phyloP scores from a whole-genome alignment of 2,329 filamentous ascomycete genomes.

The Hypoxylon sp. region DNA sequence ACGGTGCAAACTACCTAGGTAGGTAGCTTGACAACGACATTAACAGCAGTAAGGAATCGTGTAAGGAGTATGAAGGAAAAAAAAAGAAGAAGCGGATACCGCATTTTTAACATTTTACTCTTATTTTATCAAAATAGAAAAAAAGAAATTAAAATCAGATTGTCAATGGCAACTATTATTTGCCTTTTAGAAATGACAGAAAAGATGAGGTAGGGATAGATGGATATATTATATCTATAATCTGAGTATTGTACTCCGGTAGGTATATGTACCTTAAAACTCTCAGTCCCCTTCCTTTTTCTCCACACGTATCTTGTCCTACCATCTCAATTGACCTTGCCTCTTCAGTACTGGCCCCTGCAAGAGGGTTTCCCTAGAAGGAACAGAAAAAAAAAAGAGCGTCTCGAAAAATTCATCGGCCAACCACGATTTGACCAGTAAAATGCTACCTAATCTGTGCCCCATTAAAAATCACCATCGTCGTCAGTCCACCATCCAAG shows the following conservation, averaged over 20 bases:
- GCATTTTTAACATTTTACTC: not conserved
- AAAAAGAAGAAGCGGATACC: not conserved
- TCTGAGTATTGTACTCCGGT: not conserved
- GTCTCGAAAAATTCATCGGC: slow-evolving; percentile 28
- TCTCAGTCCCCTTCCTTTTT: slow-evolving; percentile 20
- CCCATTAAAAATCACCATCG: slow-evolving; percentile 39
- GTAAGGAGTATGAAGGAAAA: not conserved
- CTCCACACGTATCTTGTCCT: slow-evolving; percentile 38
- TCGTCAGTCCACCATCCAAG: slow-evolving; percentile 33
- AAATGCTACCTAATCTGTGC: slow-evolving; percentile 41
- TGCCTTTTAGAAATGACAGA: not conserved
- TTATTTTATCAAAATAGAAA: not conserved
- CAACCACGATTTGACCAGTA: slow-evolving; percentile 37
- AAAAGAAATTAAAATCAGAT: not conserved
- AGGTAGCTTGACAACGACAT: slow-evolving; percentile 1
- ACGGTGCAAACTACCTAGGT: slow-evolving; percentile 4
- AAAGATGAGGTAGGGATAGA: not conserved
- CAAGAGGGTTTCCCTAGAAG: slow-evolving; percentile 33
- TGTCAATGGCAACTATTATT: not conserved
- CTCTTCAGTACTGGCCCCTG: slow-evolving; percentile 33
- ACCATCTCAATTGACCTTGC: slow-evolving; percentile 31
- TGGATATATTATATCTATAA: slow-evolving; percentile 1
- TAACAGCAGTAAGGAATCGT: slow-evolving; percentile 11
- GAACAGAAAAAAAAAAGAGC: slow-evolving; percentile 29
- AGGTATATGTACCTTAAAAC: slow-evolving; percentile 21